Evolutionary conservation across 2,329 filamentous ascomycete genomes (phyloP).

Genomic region (Pseudopithomyces maydicus): DNA sequence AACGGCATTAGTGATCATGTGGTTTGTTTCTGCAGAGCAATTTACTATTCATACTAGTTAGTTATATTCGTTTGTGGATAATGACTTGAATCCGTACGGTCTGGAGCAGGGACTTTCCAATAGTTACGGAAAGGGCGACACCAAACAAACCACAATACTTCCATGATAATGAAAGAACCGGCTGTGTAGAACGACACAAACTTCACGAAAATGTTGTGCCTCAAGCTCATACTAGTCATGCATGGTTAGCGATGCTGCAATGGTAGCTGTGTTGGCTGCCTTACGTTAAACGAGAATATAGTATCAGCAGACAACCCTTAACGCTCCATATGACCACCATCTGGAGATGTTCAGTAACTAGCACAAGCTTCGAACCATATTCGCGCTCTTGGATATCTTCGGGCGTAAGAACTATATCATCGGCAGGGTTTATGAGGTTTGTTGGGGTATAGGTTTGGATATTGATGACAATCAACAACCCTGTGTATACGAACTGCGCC

Average conservation of each 20-base stretch:
- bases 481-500: constrained; percentile 49
- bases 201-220: constrained; percentile 45
- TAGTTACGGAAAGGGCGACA: constrained; percentile 56
- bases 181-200: constrained; percentile 49
- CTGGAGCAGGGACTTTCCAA: constrained; percentile 51
- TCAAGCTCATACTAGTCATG: constrained; percentile 23
- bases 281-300: constrained; percentile 49
- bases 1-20: constrained; percentile 29
- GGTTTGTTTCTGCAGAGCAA: constrained; percentile 36
- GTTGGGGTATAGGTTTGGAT: constrained; percentile 42
- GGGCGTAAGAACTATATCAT: constrained; percentile 46
- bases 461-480: constrained; percentile 50
- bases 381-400: constrained; percentile 37
- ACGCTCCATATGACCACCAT: constrained; percentile 53
- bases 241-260: neutral
- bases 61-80: neutral
- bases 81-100: neutral
- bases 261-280: constrained; percentile 17
- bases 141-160: constrained; percentile 56
- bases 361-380: constrained; percentile 56
- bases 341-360: constrained; percentile 56
- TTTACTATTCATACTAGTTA: constrained; percentile 25
- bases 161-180: constrained; percentile 50
- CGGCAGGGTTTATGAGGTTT: constrained; percentile 46
- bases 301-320: constrained; percentile 56